Evolutionary conservation across 2,329 filamentous ascomycete species (phyloP), one percentile per base, ranked within the genome.

Genomic region (Aaosphaeria arxii): DNA sequence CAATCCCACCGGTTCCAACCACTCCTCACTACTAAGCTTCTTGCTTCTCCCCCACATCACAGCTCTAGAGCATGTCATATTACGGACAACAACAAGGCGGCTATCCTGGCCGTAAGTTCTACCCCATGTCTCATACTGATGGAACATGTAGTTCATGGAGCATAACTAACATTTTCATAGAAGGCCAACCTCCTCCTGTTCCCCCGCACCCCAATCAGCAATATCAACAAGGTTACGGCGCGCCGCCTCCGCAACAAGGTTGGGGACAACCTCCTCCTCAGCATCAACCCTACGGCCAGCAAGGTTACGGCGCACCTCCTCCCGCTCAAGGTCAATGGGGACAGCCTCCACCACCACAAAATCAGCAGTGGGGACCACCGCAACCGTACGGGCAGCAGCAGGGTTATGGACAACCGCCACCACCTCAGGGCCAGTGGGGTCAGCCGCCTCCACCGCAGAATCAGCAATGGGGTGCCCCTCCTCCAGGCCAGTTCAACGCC

Each of bases 331-430:
- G 48, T 39, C 49, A 52, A 42, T 46, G 50, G 31, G 61, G 30
- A 56, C 59, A 43, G 38, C 68, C 65, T 36, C 62, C 43, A 42
- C 69, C 65, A 40, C 62, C 58, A 43, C 61, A 33, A 11, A 51
- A 53, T 45, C 59, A 30, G 7, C n/a, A 36, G 7, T 9, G 33
- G 9, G 33, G 33, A 9, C 9, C 33, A 36, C 33, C 33, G n/a
- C 33, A 9, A 36, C 33, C 33, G 9, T 24, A 24, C 17, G 17
- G 17, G 17, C 17, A 24, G 17, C 55, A 54, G 40, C 59, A 65
- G 48, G 41, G 59, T 61, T 52, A 62, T 49, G 42, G 49, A 45
- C 17, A 24, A 24, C 59, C 64, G 64, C 50, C 50, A 24, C 50
- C 43, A 17, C 47, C 44, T 11, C 43, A 50, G 35, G 40, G 42